Evolutionary conservation across 331 rosid species (phyloP), one percentile per base, ranked within the genome.

Genomic region (Spiraea crenata): DNA sequence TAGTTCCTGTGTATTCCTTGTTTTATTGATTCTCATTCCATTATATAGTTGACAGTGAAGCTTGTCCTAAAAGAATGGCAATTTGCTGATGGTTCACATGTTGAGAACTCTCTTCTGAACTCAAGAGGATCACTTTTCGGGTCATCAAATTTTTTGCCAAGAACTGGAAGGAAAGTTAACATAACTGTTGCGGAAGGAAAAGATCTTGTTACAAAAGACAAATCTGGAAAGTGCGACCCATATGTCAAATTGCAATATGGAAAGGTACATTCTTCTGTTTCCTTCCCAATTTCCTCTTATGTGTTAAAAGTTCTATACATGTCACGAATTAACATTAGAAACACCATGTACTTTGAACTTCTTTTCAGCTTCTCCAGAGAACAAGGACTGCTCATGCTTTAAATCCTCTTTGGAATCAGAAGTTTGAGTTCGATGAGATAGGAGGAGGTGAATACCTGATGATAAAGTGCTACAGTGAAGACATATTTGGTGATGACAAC

Each of bases 21-120:
- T 41, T 55, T 55, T 1, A 19, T 17, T 49, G 54, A 49, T 59
- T 2, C 70, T 69, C 44, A 14, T 51, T 63, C 57, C 47, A 52
- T 78, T 76, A 79, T 64, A 77, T 73, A 95, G 99, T 84, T 95
- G 86, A 91, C 85, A 34, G 90, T 89, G 80, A 85, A 80, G 74
- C 79, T 95, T 69, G 81, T 85, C 67, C 80, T 91, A 39, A 89
- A 88, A 82, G 98, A 91, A 75, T 95, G 99, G 99, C 99, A 95
- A 75, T 95, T 83, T 76, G 79, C 96, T n/a, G 99, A 89, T 78
- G 99, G 96, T 67, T 83, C 98, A 4, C 88, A 88, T 61, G 81
- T 89, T 67, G 88, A 70, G 76, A 81, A 61, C 63, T 67, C 67
- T 35, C 85, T 54, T 7, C 7, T 45, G 57, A 71, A 58, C 79